A percentile compares a stretch with the other conserved stretches of the same genome.
phyloP scores from a whole-genome alignment of 495 filamentous ascomycete species.

The Lasiosphaeria ovina region DNA sequence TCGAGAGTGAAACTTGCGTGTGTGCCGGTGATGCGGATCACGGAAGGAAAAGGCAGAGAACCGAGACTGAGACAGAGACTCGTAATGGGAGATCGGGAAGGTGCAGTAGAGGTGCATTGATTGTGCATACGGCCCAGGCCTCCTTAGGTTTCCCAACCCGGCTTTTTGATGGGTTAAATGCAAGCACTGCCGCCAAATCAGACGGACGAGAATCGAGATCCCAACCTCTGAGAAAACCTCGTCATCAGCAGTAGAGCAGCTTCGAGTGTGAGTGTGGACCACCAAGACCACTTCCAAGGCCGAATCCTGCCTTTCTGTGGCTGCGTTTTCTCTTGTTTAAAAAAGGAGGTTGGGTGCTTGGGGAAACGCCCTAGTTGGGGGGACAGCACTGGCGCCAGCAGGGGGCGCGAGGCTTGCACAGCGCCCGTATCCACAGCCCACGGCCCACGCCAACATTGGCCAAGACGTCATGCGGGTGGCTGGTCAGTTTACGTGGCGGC shows the following conservation, averaged over 20 bases:
- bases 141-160: neutral
- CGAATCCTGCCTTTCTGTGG: neutral
- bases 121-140: no score
- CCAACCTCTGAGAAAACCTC: conserved; percentile 17
- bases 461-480: no score
- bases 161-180: conserved; percentile 19
- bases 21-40: neutral
- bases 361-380: no score
- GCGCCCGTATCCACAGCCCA: no score
- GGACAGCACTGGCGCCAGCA: no score
- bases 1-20: neutral
- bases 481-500: no score
- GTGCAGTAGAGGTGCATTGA: neutral
- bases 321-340: no score
- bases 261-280: neutral
- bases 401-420: no score
- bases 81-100: neutral
- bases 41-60: conserved; percentile 1
- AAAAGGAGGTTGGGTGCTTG: no score
- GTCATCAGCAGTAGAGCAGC: conserved; percentile 1
- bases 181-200: neutral
- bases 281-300: neutral
- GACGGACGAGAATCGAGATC: neutral
- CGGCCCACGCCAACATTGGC: no score
- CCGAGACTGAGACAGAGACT: no score